Conservation (phyloP, 2,329 filamentous ascomycete species). For the Phyllachora maydis region DNA sequence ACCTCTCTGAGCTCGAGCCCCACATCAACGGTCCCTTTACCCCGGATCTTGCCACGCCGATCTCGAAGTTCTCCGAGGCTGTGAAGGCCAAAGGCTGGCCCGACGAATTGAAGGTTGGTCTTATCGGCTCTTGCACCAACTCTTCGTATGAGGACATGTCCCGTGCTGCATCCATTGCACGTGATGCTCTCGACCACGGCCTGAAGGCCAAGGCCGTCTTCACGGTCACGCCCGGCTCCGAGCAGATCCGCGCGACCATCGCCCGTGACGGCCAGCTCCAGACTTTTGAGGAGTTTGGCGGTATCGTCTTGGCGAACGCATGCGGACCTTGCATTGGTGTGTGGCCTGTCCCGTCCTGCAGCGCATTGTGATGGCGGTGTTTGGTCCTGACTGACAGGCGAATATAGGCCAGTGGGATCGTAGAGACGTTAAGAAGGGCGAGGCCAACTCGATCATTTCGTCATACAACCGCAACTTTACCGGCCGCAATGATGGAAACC, state of each 20-base stretch:
- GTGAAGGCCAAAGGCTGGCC: slow-evolving; percentile 94
- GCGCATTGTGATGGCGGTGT: no score
- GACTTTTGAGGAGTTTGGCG: slow-evolving; percentile 92
- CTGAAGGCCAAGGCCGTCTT: slow-evolving; percentile 87
- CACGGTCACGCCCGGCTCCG: slow-evolving; percentile 87
- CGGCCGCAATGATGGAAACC: slow-evolving; percentile 55
- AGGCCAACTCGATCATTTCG: slow-evolving; percentile 89
- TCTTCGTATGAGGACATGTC: slow-evolving; percentile 74
- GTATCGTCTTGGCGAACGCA: slow-evolving; percentile 85
- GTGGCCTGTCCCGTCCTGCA: no score
- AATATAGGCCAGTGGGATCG: slow-evolving; percentile 64
- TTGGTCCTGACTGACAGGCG: no score
- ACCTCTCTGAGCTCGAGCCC: slow-evolving; percentile 85
- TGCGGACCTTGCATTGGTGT: slow-evolving; percentile 73
- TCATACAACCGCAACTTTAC: slow-evolving; percentile 99
- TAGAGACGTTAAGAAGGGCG: slow-evolving; percentile 81
- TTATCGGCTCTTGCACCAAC: slow-evolving; percentile 98
- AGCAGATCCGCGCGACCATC: slow-evolving; percentile 91
- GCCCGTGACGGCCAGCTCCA: slow-evolving; percentile 75
- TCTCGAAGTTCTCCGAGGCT: slow-evolving; percentile 91
- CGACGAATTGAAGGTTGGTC: slow-evolving; percentile 83
- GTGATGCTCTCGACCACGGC: slow-evolving; percentile 78
- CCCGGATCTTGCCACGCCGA: slow-evolving; percentile 89
- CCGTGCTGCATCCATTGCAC: slow-evolving; percentile 76
- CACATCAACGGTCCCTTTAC: slow-evolving; percentile 99